Conservation (phyloP, 345 rosid genomes). For the Anastatica hierochuntica region DNA sequence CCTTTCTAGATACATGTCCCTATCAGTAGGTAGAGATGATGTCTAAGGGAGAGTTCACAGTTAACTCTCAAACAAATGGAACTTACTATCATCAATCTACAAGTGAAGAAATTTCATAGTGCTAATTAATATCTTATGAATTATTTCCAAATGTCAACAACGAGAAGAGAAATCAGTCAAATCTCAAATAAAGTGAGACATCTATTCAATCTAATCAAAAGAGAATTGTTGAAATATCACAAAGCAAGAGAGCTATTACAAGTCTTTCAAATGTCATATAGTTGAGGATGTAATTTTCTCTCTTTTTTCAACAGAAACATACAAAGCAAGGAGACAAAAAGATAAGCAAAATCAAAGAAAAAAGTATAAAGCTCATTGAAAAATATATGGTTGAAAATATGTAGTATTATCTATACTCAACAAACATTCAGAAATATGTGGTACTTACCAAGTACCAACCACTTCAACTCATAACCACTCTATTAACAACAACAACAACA, state of each 20-base stretch:
- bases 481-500: no score
- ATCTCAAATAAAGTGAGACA: no score
- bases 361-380: not conserved
- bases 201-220: not conserved
- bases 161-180: no score
- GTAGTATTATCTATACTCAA: not conserved
- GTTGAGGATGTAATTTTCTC: no score
- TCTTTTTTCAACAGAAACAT: no score
- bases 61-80: slow-evolving; percentile 1
- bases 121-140: not conserved
- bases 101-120: not conserved
- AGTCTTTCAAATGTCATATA: no score
- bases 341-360: not conserved
- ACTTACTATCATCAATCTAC: not conserved
- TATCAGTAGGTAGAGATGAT: slow-evolving; percentile 16
- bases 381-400: not conserved
- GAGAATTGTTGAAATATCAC: no score
- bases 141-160: not conserved
- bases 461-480: not conserved
- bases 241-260: no score
- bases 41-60: not conserved
- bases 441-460: not conserved
- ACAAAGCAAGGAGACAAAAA: no score
- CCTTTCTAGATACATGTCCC: slow-evolving; percentile 3
- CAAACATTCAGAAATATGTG: not conserved